These are phyloP conservation scores for Pythium myriotylum DNA, from an alignment of 352 stramenopile species.

Conservation along the genomic window DNA sequence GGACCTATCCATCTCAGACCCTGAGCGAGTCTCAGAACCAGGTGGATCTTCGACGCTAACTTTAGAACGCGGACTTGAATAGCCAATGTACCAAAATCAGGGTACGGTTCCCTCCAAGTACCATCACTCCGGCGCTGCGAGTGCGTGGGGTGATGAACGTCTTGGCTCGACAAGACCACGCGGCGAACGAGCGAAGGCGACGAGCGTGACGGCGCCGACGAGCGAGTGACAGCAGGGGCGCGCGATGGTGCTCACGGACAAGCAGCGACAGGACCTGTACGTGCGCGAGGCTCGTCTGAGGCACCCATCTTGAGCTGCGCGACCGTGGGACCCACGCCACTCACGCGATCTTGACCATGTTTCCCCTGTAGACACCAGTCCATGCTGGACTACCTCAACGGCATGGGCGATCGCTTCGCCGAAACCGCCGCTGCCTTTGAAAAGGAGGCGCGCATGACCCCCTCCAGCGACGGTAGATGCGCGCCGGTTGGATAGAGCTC, in stretches of 20 bases:
- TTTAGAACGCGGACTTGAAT: slow-evolving; percentile 19
- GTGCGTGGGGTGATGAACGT: slow-evolving; percentile 14
- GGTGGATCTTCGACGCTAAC: slow-evolving; percentile 20
- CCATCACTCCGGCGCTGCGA: slow-evolving; percentile 18
- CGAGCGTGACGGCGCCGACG: neutral
- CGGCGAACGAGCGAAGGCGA: neutral
- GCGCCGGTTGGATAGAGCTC: neutral
- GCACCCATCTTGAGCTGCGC: neutral
- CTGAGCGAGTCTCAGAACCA: slow-evolving; percentile 17
- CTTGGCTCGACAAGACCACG: slow-evolving; percentile 3
- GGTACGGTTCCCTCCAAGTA: slow-evolving; percentile 21
- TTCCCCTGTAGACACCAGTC: slow-evolving; percentile 77
- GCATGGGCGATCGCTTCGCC: slow-evolving; percentile 88
- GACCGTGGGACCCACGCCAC: too few species aligned
- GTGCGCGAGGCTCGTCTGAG: slow-evolving; percentile 13
- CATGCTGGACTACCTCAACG: slow-evolving; percentile 95
- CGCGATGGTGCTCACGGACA: slow-evolving; percentile 96
- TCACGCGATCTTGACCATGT: too few species aligned
- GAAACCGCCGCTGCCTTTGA: slow-evolving; percentile 87
- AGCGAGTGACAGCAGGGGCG: neutral
- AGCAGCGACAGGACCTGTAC: slow-evolving; percentile 94
- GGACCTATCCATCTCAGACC: too few species aligned
- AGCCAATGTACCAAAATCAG: slow-evolving; percentile 9
- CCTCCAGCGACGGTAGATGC: slow-evolving; percentile 50
- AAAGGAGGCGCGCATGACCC: slow-evolving; percentile 81